Evolutionary conservation across 73 alveolate species (phyloP), one percentile per base, ranked within the genome.

Genomic region (Halteria grandinella): DNA sequence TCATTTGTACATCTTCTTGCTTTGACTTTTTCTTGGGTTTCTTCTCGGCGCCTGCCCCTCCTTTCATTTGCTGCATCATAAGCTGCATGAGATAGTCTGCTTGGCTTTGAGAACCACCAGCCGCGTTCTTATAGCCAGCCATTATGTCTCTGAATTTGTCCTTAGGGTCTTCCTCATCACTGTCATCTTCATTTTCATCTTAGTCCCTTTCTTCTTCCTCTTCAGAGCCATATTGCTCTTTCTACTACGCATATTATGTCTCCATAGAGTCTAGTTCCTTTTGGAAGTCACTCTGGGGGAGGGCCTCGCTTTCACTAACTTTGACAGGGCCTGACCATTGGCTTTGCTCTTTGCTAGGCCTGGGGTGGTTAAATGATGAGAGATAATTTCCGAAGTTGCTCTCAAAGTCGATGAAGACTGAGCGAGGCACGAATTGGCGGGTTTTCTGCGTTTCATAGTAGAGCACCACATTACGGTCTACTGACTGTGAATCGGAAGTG

Each of bases 341-440:
- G 6, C 43, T 5, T 8, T n/a, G n/a, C n/a, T n/a, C n/a, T n/a
- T n/a, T n/a, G n/a, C n/a, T n/a, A n/a, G n/a, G n/a, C n/a, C 58
- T 29, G 37, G 37, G 41, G 21, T 37, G 18, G 3, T 55, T 40
- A 31, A 60, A 60, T 40, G 48, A 37, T 3, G 80, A 44, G 41
- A 66, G 29, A 28, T 45, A 66, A 45, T 66, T 66, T 23, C 80
- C 80, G 21, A 66, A 66, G 23, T 66, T 66, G 5, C 18, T 18
- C 25, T 66, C 25, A 28, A 66, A 66, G 53, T 66, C 80, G 4
- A 66, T 57, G 11, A 66, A 66, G 20, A 66, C 47, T 20, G 34
- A 4, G n/a, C 80, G 43, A 5, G 80, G 80, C 21, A 66, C 80
- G 25, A 27, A 44, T 44, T 66, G 36, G n/a, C 47, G 37, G 1